Conservation (phyloP, 208 protist species). For the Zelonia costaricensis region DNA sequence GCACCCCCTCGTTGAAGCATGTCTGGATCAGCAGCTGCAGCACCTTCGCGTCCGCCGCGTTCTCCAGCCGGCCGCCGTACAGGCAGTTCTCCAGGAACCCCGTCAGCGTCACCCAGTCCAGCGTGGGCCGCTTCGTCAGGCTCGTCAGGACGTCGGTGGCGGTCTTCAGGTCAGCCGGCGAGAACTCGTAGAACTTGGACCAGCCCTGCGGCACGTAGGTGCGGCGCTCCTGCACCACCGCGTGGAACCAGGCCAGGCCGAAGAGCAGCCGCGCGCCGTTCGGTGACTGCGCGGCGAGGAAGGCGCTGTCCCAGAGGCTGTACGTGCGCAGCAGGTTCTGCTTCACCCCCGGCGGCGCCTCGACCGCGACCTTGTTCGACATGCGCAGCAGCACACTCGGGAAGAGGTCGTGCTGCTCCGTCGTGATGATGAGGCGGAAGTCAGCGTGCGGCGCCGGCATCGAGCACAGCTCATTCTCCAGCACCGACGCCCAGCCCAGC, state of each 20-base stretch:
- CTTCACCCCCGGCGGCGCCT: conserved; percentile 96
- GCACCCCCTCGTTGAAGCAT: conserved; percentile 68
- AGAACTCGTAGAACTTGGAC: conserved; percentile 98
- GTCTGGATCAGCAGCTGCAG: conserved; percentile 81
- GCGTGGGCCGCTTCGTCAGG: conserved; percentile 31
- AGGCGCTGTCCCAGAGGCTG: conserved; percentile 70
- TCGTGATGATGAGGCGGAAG: conserved; percentile 97
- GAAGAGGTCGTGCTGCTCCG: conserved; percentile 93
- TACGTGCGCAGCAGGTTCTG: conserved; percentile 96
- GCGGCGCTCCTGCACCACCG: conserved; percentile 95
- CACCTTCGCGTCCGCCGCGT: conserved; percentile 83
- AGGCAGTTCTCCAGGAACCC: conserved; percentile 94
- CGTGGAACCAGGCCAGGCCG: conserved; percentile 96
- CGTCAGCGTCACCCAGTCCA: conserved; percentile 91
- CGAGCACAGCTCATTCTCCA: conserved; percentile 93
- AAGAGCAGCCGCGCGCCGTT: conserved; percentile 84
- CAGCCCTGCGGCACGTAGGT: conserved; percentile 98
- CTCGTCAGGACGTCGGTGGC: conserved; percentile 88
- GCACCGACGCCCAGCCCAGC: conserved; percentile 89
- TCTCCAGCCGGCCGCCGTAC: conserved; percentile 97
- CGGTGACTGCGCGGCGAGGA: conserved; percentile 49
- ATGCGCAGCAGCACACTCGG: conserved; percentile 93
- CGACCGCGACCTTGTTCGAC: conserved; percentile 94
- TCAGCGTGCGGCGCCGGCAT: conserved; percentile 82
- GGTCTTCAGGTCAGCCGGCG: conserved; percentile 91